Conservation (phyloP, 768 basidiomycete genomes). For the Gloeopeniophorella convolvens region DNA sequence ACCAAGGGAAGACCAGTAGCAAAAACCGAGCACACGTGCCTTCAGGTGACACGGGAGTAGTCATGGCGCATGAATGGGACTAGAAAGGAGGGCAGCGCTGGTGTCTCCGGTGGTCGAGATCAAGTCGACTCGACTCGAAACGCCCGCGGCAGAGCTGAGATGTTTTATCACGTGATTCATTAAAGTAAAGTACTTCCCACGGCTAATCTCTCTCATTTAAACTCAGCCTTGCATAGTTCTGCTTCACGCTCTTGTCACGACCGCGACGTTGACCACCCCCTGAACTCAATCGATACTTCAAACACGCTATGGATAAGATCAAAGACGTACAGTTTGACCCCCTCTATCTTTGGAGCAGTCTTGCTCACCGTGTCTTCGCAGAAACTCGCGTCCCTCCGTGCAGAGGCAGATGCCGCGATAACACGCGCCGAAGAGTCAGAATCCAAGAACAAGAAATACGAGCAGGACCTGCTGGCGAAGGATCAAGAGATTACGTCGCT, state of each 20-base stretch:
- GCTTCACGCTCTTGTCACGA: conserved; percentile 5
- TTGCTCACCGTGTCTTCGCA: conserved; percentile 23
- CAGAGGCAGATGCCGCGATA: conserved; percentile 78
- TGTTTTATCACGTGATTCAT: conserved; percentile 10
- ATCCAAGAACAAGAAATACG: conserved; percentile 67
- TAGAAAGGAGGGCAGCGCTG: not conserved
- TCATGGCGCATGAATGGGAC: conserved; percentile 36
- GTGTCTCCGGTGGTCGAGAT: not conserved
- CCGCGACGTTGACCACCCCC: too few relatives aligned
- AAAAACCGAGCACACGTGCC: conserved; percentile 38
- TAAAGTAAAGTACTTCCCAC: conserved; percentile 13
- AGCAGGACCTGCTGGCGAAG: conserved; percentile 67
- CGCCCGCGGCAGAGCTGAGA: too few relatives aligned
- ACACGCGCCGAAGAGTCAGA: conserved; percentile 86
- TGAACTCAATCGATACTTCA: too few relatives aligned
- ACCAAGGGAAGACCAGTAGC: conserved; percentile 20
- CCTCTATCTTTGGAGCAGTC: not conserved
- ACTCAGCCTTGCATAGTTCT: not conserved
- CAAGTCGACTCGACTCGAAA: not conserved
- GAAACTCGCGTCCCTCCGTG: conserved; percentile 74
- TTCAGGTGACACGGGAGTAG: conserved; percentile 72
- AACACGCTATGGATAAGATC: conserved; percentile 48
- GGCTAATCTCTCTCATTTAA: not conserved
- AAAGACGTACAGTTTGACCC: conserved; percentile 32
- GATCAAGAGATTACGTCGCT: conserved; percentile 87